These are phyloP conservation scores for cucumber (Cucumis sativus) DNA, from an alignment of 306 rosid species.

Conservation along the genomic window DNA sequence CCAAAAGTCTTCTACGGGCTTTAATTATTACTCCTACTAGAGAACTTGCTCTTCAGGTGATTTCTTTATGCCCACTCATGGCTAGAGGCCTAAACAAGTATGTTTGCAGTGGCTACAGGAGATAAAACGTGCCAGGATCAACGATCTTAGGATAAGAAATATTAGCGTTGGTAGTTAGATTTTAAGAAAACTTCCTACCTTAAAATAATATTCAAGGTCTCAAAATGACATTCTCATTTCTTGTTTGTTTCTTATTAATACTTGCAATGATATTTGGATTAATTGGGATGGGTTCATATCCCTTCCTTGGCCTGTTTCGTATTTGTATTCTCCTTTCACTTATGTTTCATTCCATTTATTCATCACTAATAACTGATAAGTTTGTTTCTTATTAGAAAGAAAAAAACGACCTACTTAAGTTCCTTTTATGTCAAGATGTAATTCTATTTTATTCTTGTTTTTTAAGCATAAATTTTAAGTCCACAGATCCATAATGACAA, in stretches of 20 bases:
- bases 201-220: background rate
- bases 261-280: background rate
- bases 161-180: background rate
- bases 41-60: slow-evolving; percentile 92
- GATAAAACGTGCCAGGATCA: background rate
- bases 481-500: background rate
- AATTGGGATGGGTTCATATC: background rate
- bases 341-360: background rate
- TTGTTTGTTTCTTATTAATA: background rate
- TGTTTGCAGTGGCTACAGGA: background rate
- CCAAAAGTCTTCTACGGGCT: slow-evolving; percentile 57
- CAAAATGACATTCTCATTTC: background rate
- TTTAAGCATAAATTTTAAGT: background rate
- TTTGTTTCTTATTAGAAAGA: background rate
- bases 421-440: background rate
- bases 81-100: background rate
- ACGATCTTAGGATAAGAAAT: background rate
- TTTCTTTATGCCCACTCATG: background rate
- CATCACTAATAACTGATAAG: too few relatives aligned
- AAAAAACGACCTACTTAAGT: background rate
- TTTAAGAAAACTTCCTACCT: background rate
- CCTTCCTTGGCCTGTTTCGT: background rate
- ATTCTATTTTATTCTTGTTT: background rate
- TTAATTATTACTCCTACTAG: slow-evolving; percentile 89
- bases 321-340: background rate